Evolutionary conservation across 2,329 filamentous ascomycete genomes (phyloP), one percentile per base, ranked within the genome.

Genomic region (Blastomyces percursus): DNA sequence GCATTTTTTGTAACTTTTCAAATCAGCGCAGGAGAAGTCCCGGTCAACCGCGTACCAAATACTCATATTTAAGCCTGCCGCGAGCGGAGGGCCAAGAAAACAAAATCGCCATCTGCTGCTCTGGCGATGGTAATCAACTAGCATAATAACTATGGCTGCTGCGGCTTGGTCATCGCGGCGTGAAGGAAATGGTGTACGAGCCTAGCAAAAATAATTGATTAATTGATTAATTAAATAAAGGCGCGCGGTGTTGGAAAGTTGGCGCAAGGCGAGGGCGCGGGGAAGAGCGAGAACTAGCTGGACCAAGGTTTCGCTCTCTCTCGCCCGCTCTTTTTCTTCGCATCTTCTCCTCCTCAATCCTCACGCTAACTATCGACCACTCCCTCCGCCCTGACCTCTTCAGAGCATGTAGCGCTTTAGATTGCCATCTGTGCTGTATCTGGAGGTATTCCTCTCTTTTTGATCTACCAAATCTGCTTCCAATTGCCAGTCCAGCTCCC

Each of bases 391-490:
- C 48, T 32, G 46, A 6, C 57, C 42, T 38, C 42, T 27, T 44
- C 63, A 64, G 52, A 62, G 64, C 64, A 66, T 66, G 64, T 64
- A 62, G 63, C 71, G 19, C 44, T 62, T 65, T 65, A 65, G 68
- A 67, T 66, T 70, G 70, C 69, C 68, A 64, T 66, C 70, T 71
- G 71, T 69, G 68, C 69, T 69, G 67, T 70, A 68, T 67, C 69
- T 69, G 67, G 67, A 69, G 70, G 69, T 66, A 66, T 68, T 71
- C 16, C 69, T 68, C 68, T 64, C 66, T 68, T 64, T 70, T 74
- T 69, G 67, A 67, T 68, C 67, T 66, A 16, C 14, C 3, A 2
- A 46, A 19, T 11, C 35, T 61, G 4, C 38, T 55, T 32, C 30
- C 59, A 60, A 60, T 60, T 58, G 59, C 54, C 63, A 38, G 60